Base-by-base conservation (phyloP, 1,284 basidiomycete species). In the Earliella scabrosa region DNA sequence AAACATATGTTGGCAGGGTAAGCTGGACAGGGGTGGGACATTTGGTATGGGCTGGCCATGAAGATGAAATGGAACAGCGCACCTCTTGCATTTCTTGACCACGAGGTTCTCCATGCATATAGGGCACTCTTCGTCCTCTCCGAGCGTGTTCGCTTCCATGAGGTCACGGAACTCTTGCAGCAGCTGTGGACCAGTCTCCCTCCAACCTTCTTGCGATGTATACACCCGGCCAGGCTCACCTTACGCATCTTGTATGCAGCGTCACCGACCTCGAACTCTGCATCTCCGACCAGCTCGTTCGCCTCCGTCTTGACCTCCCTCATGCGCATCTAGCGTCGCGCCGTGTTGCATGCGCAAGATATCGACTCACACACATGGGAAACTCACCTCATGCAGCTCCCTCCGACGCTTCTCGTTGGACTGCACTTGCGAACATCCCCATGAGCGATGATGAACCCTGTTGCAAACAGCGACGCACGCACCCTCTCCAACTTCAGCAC, bases 1-100 rank as follows among this genome's bases (percentile, higher is more conserved):
- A 39, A 78, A 63, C 14, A 75, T 63, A 58, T 82, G 80, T 36
- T 79, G 68, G 60, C 80, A 81, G 6, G 69, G 65, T 27, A 79
- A 65, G 50, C 79, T 82, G 34, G 7, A 40, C n/a, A n/a, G n/a
- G n/a, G n/a, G n/a, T 40, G 11, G 2, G 8, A 16, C 18, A 18
- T 5, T 38, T 40, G 20, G 11, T 47, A 29, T 9, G 21, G 11
- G n/a, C 20, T 14, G 10, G 39, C 16, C 39, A 31, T 14, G 27
- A 16, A 18, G 14, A 38, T 14, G 50, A 32, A n/a, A n/a, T n/a
- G n/a, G n/a, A n/a, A n/a, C n/a, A n/a, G n/a, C 61, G 0, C 45
- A 71, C 73, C 73, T 73, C 16, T 58, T 58, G 35, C 72, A 74
- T 49, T 76, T 69, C 45, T 68, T 70, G n/a, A 73, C 59, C 45